Conservation (phyloP, 2,329 filamentous ascomycete genomes). For the Fusarium duplospermum region DNA sequence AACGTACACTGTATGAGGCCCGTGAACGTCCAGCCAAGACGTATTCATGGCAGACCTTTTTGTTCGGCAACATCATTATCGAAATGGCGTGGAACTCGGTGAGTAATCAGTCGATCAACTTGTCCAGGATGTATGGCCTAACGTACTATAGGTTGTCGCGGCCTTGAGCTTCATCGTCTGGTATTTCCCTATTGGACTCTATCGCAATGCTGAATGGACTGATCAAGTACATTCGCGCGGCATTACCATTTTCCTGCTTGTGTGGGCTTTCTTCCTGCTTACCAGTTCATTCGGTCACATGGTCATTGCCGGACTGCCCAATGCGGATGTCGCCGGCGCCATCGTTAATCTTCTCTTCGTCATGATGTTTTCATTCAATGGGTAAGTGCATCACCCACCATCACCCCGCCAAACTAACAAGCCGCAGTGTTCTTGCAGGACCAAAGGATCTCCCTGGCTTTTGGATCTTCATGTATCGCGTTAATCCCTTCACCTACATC, state of each 20-base stretch:
- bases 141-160: too few relatives aligned
- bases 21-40: too few relatives aligned
- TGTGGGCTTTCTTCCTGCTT: constrained; percentile 73
- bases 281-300: constrained; percentile 74
- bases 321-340: constrained; percentile 72
- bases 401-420: neutral
- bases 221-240: constrained; percentile 61
- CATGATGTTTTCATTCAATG: constrained; percentile 71
- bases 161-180: too few relatives aligned
- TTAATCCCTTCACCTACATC: constrained; percentile 81
- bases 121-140: too few relatives aligned
- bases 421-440: constrained; percentile 67
- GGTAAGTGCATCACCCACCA: constrained; percentile 62
- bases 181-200: too few relatives aligned
- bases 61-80: too few relatives aligned
- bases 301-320: constrained; percentile 71
- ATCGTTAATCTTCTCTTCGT: constrained; percentile 73
- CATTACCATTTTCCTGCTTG: constrained; percentile 71
- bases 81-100: too few relatives aligned
- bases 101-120: too few relatives aligned
- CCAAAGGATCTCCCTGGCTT: constrained; percentile 73
- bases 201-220: constrained; percentile 63
- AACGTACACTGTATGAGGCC: too few relatives aligned
- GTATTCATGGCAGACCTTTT: too few relatives aligned
- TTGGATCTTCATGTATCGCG: constrained; percentile 82